Base-by-base conservation (phyloP, 164 flowering plant genomes). In the Santalum album region DNA sequence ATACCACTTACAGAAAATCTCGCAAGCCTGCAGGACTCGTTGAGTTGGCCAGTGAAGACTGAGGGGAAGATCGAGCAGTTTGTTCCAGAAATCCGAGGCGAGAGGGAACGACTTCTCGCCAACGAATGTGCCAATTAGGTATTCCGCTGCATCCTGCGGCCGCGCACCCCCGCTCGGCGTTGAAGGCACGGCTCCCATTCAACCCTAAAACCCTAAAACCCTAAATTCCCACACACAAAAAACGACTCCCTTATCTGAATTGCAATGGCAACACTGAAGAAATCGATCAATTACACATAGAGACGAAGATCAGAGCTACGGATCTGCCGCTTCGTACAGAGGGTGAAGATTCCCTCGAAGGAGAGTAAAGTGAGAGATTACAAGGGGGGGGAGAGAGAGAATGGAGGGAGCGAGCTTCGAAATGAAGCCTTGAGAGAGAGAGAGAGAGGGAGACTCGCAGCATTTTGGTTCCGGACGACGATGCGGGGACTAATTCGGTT, bases 111-210 rank as follows among this genome's bases (percentile, higher is more conserved):
- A 78, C 58, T 76, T 74, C 56, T 79, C 84, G 19, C 96, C 95
- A 24, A 91, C 82, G 27, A 91, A 84, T 0, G 78, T 70, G 9
- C 76, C 80, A 51, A 92, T 86, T 22, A 92, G 64, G 65, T 76
- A 76, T 67, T 84, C 98, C 39, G 86, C 91, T 67, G 88, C 63
- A 25, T 86, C 94, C 61, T 67, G 78, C 20, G 78, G 72, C 71
- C 72, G 72, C 52, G 63, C 49, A 29, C 65, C 66, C 57, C 67
- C 52, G 59, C 42, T 26, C 70, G 94, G 91, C 63, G 94, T 80
- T n/a, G 98, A 92, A 49, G 98, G 83, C 43, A 69, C 86, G 12
- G 74, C 80, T 20, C 95, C 98, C 98, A 92, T 92, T 61, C 0
- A 22, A 18, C 43, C 34, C 20, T 34, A 19, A 32, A 43, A 26